These are phyloP conservation scores for Begonia fuchsioides DNA, from an alignment of 306 rosid genomes.

Conservation along the genomic window DNA sequence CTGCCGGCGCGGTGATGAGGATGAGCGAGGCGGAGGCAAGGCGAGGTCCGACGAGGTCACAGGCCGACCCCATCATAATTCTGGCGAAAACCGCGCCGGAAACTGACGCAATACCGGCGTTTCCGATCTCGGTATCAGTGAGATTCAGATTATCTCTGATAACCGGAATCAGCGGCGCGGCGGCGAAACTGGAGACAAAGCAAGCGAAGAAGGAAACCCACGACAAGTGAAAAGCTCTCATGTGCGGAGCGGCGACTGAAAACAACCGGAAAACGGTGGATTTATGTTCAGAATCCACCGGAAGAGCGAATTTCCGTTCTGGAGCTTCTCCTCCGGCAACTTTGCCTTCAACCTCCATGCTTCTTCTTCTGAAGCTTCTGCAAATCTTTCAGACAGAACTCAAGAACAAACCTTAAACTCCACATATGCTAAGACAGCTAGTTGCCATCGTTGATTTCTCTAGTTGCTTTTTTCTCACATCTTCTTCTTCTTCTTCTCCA, in stretches of 20 bases:
- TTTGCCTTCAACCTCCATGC: constrained; percentile 25
- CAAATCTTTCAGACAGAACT: too few species aligned
- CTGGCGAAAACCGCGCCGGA: constrained; percentile 78
- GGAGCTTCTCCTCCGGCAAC: constrained; percentile 13
- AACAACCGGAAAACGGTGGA: constrained; percentile 52
- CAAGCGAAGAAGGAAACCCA: constrained; percentile 78
- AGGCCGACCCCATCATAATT: constrained; percentile 73
- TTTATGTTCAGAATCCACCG: constrained; percentile 79
- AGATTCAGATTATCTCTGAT: constrained; percentile 80
- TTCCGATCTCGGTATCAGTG: constrained; percentile 79
- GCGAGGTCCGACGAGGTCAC: constrained; percentile 72
- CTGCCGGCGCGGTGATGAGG: constrained; percentile 56
- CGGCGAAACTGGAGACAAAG: constrained; percentile 69
- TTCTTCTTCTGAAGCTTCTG: background rate
- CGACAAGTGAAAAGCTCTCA: constrained; percentile 75
- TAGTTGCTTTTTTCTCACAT: background rate
- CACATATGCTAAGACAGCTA: background rate
- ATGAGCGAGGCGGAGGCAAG: constrained; percentile 57
- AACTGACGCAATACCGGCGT: constrained; percentile 83
- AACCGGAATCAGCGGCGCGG: constrained; percentile 63
- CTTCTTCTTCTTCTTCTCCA: background rate
- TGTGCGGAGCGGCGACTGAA: constrained; percentile 63
- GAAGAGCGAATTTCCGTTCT: constrained; percentile 26
- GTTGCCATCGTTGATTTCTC: background rate
- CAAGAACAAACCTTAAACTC: background rate